Base-by-base conservation (phyloP, 225 moss, liverwort and hornwort genomes). In the Rhytidiadelphus loreus region DNA sequence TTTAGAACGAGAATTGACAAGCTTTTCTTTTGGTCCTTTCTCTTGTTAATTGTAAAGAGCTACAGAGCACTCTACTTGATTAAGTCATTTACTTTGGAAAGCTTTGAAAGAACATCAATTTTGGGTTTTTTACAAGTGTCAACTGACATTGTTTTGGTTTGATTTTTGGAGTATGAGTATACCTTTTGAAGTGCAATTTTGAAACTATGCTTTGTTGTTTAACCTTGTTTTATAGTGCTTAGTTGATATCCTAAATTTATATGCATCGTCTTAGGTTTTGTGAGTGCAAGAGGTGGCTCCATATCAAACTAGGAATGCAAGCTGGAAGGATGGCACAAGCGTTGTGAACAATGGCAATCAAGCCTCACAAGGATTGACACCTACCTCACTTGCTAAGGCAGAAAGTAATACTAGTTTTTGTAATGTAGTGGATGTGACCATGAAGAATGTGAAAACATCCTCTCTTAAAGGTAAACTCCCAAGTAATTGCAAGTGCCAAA, bases 371-470 rank as follows among this genome's bases (percentile, higher is more conserved):
- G 95, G 95, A 85, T 81, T 86, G 59, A 65, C 90, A 44, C 65
- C 89, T 75, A 82, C 87, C 37, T 82, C 88, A 48, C 90, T 84
- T 43, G 86, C 85, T 79, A 95, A 95, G 89, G 80, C 80, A 84
- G 93, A 94, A 71, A 96, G 90, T 74, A 79, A 84, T n/a, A 92
- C 92, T 48, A 87, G 84, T 86, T 90, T 92, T 85, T 88, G 92
- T 84, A 95, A 96, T 70, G 87, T 91, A 88, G 91, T 98, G 93
- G 96, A 95, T 81, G 88, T 96, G 87, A 93, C 96, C 63, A 91
- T 96, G 96, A 96, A 93, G 90, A 96, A 95, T 87, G 85, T 98
- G 90, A 96, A 94, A 81, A 55, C 96, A 87, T 91, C 95, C 43
- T 92, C 96, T 86, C 83, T 91, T 26, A 96, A 95, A 92, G 89